phyloP scores from a whole-genome alignment of 352 stramenopile genomes.

The Phytophthora pinifolia region DNA sequence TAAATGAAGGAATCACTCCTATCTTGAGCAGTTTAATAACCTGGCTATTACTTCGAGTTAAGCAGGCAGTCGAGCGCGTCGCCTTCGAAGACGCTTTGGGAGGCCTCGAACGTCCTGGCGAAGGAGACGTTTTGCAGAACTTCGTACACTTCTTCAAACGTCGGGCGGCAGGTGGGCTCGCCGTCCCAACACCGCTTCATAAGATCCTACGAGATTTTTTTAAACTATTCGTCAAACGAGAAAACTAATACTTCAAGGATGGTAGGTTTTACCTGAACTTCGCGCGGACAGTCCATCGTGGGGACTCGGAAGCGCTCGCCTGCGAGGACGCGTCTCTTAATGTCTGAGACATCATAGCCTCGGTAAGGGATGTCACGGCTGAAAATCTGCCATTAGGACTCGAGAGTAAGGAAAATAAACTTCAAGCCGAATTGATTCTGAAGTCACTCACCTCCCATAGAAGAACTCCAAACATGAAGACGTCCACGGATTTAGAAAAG shows the following conservation, averaged over 20 bases:
- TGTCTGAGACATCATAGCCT: conserved; percentile 71
- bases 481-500: conserved; percentile 91
- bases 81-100: conserved; percentile 43
- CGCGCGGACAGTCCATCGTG: conserved; percentile 61
- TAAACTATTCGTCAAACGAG: not conserved
- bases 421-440: not conserved
- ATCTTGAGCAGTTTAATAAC: not conserved
- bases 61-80: conserved; percentile 64
- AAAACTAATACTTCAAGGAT: conserved; percentile 4
- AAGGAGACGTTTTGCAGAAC: conserved; percentile 36
- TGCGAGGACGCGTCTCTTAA: conserved; percentile 65
- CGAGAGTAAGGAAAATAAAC: not conserved
- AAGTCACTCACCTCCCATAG: conserved; percentile 74
- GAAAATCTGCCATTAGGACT: conserved; percentile 61
- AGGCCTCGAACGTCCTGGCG: conserved; percentile 32
- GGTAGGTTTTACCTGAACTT: conserved; percentile 44
- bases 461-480: conserved; percentile 93
- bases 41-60: conserved; percentile 30
- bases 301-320: conserved; percentile 79
- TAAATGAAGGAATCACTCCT: not conserved
- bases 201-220: conserved; percentile 39
- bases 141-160: conserved; percentile 64
- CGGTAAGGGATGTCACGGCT: conserved; percentile 76
- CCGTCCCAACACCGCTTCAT: conserved; percentile 72
- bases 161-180: conserved; percentile 48